Conservation (phyloP, 2,329 filamentous ascomycete genomes). For the Apiospora kogelbergensis region DNA sequence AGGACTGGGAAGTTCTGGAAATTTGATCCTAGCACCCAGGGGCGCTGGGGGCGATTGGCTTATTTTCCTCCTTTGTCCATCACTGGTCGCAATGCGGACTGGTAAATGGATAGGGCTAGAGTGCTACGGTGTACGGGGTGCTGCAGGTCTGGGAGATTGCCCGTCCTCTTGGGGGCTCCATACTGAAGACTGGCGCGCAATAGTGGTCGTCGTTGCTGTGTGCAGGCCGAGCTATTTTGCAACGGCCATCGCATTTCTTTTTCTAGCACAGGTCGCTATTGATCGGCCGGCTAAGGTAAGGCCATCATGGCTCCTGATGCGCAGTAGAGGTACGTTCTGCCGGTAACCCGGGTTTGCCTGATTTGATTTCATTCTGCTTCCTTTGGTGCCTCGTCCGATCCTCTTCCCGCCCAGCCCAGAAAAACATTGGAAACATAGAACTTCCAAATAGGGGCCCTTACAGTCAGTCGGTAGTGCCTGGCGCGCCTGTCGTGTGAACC, state of each 20-base stretch:
- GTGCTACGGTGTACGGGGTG: conserved; percentile 2
- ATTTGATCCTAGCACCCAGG: conserved; percentile 6
- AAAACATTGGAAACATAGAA: neutral
- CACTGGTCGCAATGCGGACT: neutral
- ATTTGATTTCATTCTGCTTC: neutral
- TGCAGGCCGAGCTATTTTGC: neutral
- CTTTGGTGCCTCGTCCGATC: neutral
- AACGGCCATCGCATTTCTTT: neutral
- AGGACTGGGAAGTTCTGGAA: conserved; percentile 4
- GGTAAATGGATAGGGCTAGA: conserved; percentile 4
- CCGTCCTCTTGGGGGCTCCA: neutral
- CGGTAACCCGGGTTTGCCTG: neutral
- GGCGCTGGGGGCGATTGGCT: conserved; percentile 3
- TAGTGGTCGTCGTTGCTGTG: neutral
- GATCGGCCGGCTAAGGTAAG: neutral
- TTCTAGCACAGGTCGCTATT: neutral
- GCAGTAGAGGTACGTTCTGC: too few species aligned
- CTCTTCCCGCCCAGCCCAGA: neutral
- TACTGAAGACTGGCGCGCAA: neutral
- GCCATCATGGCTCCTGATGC: neutral
- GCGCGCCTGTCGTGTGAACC: neutral
- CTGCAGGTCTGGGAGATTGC: conserved; percentile 4
- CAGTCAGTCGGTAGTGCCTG: neutral
- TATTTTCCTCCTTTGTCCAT: neutral
- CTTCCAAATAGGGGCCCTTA: neutral